phyloP scores from a whole-genome alignment of 1,284 basidiomycete genomes.

The Cryptococcus sp. region DNA sequence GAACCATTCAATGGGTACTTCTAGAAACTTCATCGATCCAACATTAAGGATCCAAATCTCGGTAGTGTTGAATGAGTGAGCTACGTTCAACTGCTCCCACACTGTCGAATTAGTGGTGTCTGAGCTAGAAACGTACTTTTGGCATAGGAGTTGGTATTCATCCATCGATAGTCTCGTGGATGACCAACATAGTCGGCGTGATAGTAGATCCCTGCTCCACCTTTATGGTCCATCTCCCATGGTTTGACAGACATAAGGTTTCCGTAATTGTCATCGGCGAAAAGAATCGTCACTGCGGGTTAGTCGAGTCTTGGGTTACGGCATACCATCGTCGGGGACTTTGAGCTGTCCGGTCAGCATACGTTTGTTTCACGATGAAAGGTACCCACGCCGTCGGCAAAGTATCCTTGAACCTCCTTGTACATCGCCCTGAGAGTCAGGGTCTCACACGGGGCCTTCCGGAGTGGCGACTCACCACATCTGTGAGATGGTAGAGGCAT shows the following conservation, averaged over 20 bases:
- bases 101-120: conserved; percentile 6
- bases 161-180: conserved; percentile 48
- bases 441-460: conserved; percentile 19
- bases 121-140: conserved; percentile 13
- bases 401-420: conserved; percentile 62
- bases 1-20: conserved; percentile 27
- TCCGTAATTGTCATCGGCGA: conserved; percentile 45
- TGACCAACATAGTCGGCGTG: conserved; percentile 51
- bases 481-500: conserved; percentile 29
- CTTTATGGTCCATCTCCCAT: conserved; percentile 55
- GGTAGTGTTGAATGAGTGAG: conserved; percentile 28
- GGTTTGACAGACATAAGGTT: conserved; percentile 50
- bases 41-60: conserved; percentile 30
- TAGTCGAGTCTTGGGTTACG: neutral
- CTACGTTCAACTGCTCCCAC: conserved; percentile 37
- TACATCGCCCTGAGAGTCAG: conserved; percentile 29
- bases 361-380: no score
- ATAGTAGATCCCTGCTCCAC: conserved; percentile 64
- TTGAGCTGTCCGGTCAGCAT: conserved; percentile 48
- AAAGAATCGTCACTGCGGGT: conserved; percentile 19
- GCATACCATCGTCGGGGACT: conserved; percentile 39
- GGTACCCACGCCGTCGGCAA: conserved; percentile 56
- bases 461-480: conserved; percentile 7
- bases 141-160: conserved; percentile 27
- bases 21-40: conserved; percentile 26